Percentiles rank a stretch among this genome's conserved stretches.
Evolutionary conservation across 495 filamentous ascomycete genomes (phyloP).

Genomic region (Neurospora intermedia): DNA sequence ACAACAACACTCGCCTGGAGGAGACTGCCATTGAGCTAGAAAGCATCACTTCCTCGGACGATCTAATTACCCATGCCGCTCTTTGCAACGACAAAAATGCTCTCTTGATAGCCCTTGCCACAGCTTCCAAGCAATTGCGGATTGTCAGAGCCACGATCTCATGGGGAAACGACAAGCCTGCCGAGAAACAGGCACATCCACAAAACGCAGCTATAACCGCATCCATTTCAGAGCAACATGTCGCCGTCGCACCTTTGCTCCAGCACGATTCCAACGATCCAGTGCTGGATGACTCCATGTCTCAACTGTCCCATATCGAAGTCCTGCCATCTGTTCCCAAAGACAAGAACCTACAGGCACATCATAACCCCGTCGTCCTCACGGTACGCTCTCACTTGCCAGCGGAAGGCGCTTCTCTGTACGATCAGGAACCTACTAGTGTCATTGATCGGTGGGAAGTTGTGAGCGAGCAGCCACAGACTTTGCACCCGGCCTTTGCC

Average conservation of each 20-base stretch:
- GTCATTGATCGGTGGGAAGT: conserved; percentile 72
- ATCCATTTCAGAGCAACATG: conserved; percentile 36
- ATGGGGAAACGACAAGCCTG: conserved; percentile 33
- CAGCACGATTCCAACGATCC: conserved; percentile 31
- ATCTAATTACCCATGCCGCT: conserved; percentile 70
- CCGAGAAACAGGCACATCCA: conserved; percentile 28
- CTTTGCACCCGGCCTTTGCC: conserved; percentile 62
- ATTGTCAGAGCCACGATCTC: conserved; percentile 49
- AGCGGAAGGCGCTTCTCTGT: conserved; percentile 35
- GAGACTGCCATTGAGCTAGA: conserved; percentile 60
- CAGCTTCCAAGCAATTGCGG: conserved; percentile 53
- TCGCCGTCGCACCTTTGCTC: conserved; percentile 40
- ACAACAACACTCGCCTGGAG: conserved; percentile 50
- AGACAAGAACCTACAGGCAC: conserved; percentile 9
- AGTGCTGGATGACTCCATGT: conserved; percentile 41
- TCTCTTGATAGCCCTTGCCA: conserved; percentile 54
- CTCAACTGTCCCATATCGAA: conserved; percentile 54
- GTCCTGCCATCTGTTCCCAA: conserved; percentile 51
- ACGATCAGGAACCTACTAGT: conserved; percentile 50
- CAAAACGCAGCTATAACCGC: conserved; percentile 27
- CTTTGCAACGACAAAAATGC: conserved; percentile 63
- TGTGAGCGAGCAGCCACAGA: conserved; percentile 43
- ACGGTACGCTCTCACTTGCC: conserved; percentile 59
- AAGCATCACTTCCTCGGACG: conserved; percentile 53
- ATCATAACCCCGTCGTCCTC: conserved; percentile 47